Evolutionary conservation across 2,329 filamentous ascomycete genomes (phyloP), one percentile per base, ranked within the genome.

Genomic region (Epichloe uncinata): DNA sequence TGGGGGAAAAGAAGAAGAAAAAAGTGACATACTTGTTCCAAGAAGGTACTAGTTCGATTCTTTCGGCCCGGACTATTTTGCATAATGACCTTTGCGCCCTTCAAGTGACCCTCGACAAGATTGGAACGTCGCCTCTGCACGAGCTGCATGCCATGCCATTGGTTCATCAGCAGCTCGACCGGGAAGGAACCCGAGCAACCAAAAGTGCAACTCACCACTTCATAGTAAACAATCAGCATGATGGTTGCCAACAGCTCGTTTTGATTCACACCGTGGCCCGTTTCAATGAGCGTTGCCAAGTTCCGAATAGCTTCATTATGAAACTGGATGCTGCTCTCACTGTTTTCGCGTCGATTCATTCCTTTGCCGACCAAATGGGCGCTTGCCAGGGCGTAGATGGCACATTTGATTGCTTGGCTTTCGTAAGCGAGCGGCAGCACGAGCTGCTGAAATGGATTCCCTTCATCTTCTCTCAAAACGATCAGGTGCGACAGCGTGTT

Each of bases 341-440:
- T 61, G 20, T 51, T 47, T n/a, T 38, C 49, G 12, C 46, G 42
- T 15, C 72, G 74, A 26, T 72, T 65, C 5, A 78, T 66, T 2
- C 75, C 76, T 26, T 77, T 67, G 45, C 78, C 87, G 55, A 91
- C 85, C 51, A 94, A 70, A 62, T 95, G 93, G 52, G 89, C 91
- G 50, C 85, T 86, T 0, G 87, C 80, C 7, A 96, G 70, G 0
- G 89, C 88, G 52, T 87, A 89, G 52, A 96, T 84, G 9, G 89
- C 87, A 60, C 93, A 87, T 63, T 86, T 85, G 4, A 95, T 74
- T 1, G 78, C 73, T 0, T 69, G 68, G 57, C 76, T 79, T 42
- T 61, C 68, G 45, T 73, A 69, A 3, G 76, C 78, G 38, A 83
- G 66, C 2, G 79, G 79, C n/a, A 82, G 64, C 8, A 82, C 74